Evolutionary conservation across 2,329 filamentous ascomycete species (phyloP), one percentile per base, ranked within the genome.

Genomic region (Clonostachys chloroleuca): DNA sequence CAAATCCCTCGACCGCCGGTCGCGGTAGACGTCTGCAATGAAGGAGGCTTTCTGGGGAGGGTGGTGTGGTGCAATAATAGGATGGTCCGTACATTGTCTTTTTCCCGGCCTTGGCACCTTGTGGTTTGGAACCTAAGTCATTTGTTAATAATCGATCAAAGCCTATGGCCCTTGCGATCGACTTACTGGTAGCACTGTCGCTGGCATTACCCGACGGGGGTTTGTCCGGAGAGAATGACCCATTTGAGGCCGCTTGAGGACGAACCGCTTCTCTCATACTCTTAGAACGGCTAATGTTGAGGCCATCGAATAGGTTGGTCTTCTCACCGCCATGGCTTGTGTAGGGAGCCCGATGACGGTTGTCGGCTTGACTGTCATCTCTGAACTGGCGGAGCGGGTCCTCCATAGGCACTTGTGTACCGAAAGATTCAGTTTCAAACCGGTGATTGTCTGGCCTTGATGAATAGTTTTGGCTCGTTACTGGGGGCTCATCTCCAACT

Each of bases 271-370:
- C 66, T 34, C 72, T 68, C 16, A 68, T 69, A 59, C 74, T 78
- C 50, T 67, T 70, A 5, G 73, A 65, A n/a, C 75, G 66, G 43
- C 65, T 63, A n/a, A 75, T 48, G 10, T 67, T 56, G 7, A 59
- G 62, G 3, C 69, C 73, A 41, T 80, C 78, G 49, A 80, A 81
- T 0, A 78, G 73, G 42, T 81, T 75, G 5, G 78, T 75, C 62
- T 77, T 83, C 59, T 84, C 81, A 34, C 81, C 79, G 12, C 77
- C 71, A 34, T 75, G 70, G 2, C 69, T 73, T 40, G 72, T 69
- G 56, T 84, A 84, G 0, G 80, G 79, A 6, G 76, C 78, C 53
- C 77, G 78, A 47, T 79, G 70, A n/a, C 79, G 71, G n/a, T 62
- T 59, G 49, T 82, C 76, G 40, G 65, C 48, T 40, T 66, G 67